Percentiles rank a stretch among this genome's conserved stretches.
phyloP scores from a whole-genome alignment of 2,329 filamentous ascomycete genomes.

The Torrubiella hemipterigena region DNA sequence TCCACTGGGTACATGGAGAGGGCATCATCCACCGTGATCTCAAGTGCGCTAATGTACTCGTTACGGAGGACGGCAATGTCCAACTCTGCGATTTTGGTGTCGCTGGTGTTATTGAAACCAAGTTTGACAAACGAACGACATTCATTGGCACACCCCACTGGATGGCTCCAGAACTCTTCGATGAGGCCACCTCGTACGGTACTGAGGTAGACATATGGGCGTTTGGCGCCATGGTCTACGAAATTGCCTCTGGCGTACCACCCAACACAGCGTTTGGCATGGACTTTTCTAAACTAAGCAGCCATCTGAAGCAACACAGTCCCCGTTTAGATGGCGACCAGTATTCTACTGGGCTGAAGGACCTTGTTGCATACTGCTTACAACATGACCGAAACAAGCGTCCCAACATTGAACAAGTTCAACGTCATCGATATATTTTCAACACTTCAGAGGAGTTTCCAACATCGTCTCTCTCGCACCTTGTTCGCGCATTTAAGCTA shows the following conservation, averaged over 20 bases:
- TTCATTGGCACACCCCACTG: conserved; percentile 57
- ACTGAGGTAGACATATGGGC: conserved; percentile 56
- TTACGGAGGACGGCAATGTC: conserved; percentile 50
- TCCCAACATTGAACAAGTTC: conserved; percentile 45
- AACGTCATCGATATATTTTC: conserved; percentile 51
- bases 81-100: conserved; percentile 60
- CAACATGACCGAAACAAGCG: conserved; percentile 43
- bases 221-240: conserved; percentile 54
- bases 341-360: conserved; percentile 43
- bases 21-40: conserved; percentile 41
- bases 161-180: conserved; percentile 55
- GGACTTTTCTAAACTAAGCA: conserved; percentile 28
- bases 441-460: conserved; percentile 47
- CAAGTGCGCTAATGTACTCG: conserved; percentile 50
- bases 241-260: conserved; percentile 53
- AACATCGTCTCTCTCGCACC: conserved; percentile 42
- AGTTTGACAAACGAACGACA: conserved; percentile 50
- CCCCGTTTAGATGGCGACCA: conserved; percentile 46
- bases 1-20: conserved; percentile 36
- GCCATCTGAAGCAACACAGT: conserved; percentile 30
- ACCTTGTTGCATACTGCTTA: conserved; percentile 49
- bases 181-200: conserved; percentile 37
- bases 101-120: conserved; percentile 49
- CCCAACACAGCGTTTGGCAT: conserved; percentile 37
- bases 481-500: conserved; percentile 54